Evolutionary conservation across 306 rosid genomes (phyloP).

Genomic region (Citrullus mucosospermus): DNA sequence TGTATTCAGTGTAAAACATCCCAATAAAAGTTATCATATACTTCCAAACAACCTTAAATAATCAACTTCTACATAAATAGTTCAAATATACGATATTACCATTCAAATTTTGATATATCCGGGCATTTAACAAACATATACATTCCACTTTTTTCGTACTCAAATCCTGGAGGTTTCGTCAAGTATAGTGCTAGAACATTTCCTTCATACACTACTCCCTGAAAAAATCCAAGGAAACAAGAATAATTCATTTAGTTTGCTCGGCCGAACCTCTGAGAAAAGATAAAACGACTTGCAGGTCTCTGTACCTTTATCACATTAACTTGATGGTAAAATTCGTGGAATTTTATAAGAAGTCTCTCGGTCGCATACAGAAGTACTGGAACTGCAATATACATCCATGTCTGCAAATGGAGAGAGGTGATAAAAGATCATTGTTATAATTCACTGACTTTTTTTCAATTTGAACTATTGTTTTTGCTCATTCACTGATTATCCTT

Average conservation of each 20-base stretch:
- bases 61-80: not conserved
- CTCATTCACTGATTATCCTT: not conserved
- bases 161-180: constrained; percentile 45
- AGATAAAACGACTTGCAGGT: not conserved
- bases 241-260: not conserved
- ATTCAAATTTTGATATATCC: constrained; percentile 49
- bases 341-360: constrained; percentile 27
- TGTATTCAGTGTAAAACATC: constrained; percentile 8
- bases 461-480: not conserved
- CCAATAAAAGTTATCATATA: not conserved
- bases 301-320: constrained; percentile 32
- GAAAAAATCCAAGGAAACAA: constrained; percentile 12
- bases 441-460: not conserved
- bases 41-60: not conserved
- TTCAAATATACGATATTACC: constrained; percentile 21
- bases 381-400: constrained; percentile 59
- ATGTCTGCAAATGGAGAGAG: constrained; percentile 31
- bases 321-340: constrained; percentile 23
- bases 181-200: constrained; percentile 50
- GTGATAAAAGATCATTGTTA: not conserved
- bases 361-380: constrained; percentile 33
- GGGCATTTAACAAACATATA: constrained; percentile 52
- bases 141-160: constrained; percentile 58
- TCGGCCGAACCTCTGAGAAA: not conserved
- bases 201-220: constrained; percentile 52